Evolutionary conservation across 768 basidiomycete genomes (phyloP), one percentile per base, ranked within the genome.

Genomic region (Piloderma croceum): DNA sequence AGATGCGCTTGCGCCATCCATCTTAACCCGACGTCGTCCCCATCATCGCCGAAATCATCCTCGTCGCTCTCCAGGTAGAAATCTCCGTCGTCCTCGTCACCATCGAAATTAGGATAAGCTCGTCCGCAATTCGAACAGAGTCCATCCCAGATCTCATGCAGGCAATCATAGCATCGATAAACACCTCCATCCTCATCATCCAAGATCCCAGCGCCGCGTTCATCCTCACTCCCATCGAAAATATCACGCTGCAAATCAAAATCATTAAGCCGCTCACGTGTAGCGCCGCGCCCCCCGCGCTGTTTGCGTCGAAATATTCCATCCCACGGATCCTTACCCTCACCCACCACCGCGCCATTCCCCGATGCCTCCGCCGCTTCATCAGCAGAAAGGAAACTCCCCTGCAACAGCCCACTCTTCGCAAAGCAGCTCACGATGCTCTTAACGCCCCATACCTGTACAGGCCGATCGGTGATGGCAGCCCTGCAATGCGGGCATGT

Each of bases 71-170:
- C n/a, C n/a, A n/a, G n/a, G n/a, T n/a, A n/a, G 9, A 29, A 15
- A 15, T 29, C 27, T 29, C 27, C 27, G 27, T 29, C 9, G n/a
- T n/a, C n/a, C 27, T 15, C 27, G 10, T 29, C 27, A 29, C 10
- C 61, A 24, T 65, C 61, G 7, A 48, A 60, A 22, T 58, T 56
- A 3, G 64, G 65, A 50, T 86, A 87, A 15, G 57, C 58, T 24
- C 83, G 70, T 21, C 72, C 66, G 48, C 88, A 90, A 9, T 53
- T 52, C 4, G 77, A 70, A 52, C 88, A 90, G 17, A 69, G 54
- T 2, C 82, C 83, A 44, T 69, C 77, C 74, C 72, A 77, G 45
- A 90, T 83, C 61, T 90, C 88, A 52, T 89, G 78, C 69, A 79
- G 72, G 47, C 86, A 90, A 31, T 80, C 79, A 12, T 77, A 52